Percentiles rank a stretch among this genome's conserved stretches.
Conservation (phyloP, 768 basidiomycete genomes). For the Suillus weaverae region DNA sequence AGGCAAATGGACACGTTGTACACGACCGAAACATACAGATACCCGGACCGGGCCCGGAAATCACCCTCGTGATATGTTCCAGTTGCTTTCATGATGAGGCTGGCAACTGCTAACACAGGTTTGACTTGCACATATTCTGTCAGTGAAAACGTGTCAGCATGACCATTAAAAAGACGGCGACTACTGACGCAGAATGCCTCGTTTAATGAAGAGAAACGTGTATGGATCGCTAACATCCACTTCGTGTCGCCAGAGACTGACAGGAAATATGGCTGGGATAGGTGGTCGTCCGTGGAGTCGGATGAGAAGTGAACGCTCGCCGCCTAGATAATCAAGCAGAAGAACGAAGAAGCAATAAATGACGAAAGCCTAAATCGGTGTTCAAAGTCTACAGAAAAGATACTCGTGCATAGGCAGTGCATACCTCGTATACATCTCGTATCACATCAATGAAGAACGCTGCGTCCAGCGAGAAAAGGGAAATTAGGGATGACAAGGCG, state of each 20-base stretch:
- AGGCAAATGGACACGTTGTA: constrained; percentile 84
- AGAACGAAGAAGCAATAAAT: constrained; percentile 92
- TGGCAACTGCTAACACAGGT: constrained; percentile 81
- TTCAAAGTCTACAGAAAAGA: background rate
- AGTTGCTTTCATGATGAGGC: constrained; percentile 80
- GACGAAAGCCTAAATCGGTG: constrained; percentile 70
- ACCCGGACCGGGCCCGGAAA: constrained; percentile 82
- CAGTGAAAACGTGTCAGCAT: constrained; percentile 4
- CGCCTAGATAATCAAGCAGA: constrained; percentile 82
- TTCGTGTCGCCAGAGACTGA: constrained; percentile 78
- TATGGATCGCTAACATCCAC: constrained; percentile 95
- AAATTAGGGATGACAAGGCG: constrained; percentile 86
- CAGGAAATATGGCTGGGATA: constrained; percentile 83
- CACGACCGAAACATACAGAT: constrained; percentile 85
- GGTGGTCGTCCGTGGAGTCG: constrained; percentile 89
- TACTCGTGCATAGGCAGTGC: constrained; percentile 18
- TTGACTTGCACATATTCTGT: constrained; percentile 98
- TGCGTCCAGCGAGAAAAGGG: constrained; percentile 89
- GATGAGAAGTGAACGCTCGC: constrained; percentile 91
- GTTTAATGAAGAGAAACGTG: constrained; percentile 89
- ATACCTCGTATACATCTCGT: constrained; percentile 93
- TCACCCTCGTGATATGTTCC: constrained; percentile 91
- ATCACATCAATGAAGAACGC: constrained; percentile 96
- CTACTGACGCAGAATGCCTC: constrained; percentile 85
- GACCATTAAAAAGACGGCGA: background rate